Evolutionary conservation across 140 eudicot species (phyloP), one percentile per base, ranked within the genome.

Genomic region (Erigeron philadelphicus): DNA sequence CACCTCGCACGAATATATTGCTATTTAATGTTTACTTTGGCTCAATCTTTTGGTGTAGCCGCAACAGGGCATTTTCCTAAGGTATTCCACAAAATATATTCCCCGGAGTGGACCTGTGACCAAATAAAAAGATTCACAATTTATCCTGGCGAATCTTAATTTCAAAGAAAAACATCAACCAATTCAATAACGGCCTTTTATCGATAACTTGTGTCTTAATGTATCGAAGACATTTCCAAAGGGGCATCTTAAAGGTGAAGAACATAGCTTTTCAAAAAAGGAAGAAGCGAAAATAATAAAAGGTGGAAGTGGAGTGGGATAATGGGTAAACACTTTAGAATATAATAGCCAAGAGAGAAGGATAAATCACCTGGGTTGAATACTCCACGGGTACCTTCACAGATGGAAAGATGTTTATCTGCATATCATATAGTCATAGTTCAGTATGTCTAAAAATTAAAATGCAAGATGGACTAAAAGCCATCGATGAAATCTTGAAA

Each of bases 11-110:
- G 19, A 38, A 50, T 50, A 68, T 50, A 61, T 50, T 49, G 31
- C 52, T 9, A 23, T 60, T 75, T 55, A 48, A 31, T 41, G 54
- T 13, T 13, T 18, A 19, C 13, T 18, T 25, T 41, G 66, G 10
- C 48, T 45, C 35, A 76, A 7, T 43, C 78, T 72, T 83, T 71
- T 41, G 91, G 84, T 43, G 81, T 75, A 40, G 83, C 97, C 40
- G 89, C 90, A 71, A 88, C 89, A 0, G 99, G 99, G 73, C 93
- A 85, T 77, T 87, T 83, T 23, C 99, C 99, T 72, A 94, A 74
- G 13, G 99, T 94, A 73, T 87, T 94, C 99, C 99, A 94, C 84
- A 94, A 77, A 49, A 94, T 89, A 72, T 89, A 94, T 72, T 89
- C 99, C 83, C 99, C 99, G 42, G 99, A 87, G 13, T 88, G 67